These are phyloP conservation scores for Eucalyptus rudis DNA, from an alignment of 345 rosid genomes.

Conservation along the genomic window DNA sequence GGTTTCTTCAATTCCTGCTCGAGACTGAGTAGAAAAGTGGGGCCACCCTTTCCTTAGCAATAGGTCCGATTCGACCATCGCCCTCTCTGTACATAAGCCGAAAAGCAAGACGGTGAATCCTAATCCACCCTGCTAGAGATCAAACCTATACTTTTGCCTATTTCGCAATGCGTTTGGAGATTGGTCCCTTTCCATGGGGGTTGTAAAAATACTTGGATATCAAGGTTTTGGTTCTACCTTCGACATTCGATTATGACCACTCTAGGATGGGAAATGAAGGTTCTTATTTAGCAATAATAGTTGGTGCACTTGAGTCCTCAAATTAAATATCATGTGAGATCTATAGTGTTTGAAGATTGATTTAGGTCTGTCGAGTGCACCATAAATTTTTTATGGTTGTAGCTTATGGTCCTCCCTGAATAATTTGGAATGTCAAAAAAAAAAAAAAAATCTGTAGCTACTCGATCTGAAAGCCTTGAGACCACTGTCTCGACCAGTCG, in stretches of 20 bases:
- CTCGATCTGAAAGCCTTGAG: neutral
- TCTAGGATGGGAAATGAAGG: neutral
- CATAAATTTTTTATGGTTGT: neutral
- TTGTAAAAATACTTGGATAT: neutral
- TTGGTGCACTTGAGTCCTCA: neutral
- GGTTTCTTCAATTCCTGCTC: neutral
- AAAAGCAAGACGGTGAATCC: neutral
- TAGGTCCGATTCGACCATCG: neutral
- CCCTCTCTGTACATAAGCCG: neutral
- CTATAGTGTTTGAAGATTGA: neutral
- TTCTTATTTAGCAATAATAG: neutral
- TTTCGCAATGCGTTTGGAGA: neutral
- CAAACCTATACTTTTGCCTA: neutral
- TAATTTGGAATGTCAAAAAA: neutral
- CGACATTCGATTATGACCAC: neutral
- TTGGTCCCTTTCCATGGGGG: neutral
- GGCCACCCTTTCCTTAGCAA: neutral
- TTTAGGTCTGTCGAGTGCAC: neutral
- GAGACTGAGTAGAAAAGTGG: neutral
- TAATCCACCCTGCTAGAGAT: neutral
- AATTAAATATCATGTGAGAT: neutral
- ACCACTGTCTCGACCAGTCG: neutral
- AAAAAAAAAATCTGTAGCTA: neutral
- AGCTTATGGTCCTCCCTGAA: neutral
- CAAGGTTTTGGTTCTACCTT: neutral